Evolutionary conservation across 768 basidiomycete species (phyloP).

Genomic region (Amanita subjunquillea): DNA sequence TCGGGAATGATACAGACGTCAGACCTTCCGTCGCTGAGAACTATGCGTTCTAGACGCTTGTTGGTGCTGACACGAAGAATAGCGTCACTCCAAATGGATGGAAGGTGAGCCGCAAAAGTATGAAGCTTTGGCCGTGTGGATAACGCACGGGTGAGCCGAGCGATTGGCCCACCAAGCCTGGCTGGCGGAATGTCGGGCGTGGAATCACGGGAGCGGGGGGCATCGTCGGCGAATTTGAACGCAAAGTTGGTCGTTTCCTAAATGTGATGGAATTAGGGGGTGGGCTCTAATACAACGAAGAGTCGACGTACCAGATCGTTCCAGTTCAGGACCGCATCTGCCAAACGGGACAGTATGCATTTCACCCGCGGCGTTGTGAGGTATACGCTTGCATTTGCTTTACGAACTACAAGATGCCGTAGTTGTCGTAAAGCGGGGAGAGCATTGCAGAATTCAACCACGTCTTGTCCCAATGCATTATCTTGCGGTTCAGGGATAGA

Average conservation of each 20-base stretch:
- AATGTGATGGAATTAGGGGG: not conserved
- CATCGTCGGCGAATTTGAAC: constrained; percentile 45
- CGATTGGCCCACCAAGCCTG: constrained; percentile 17
- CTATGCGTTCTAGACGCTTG: constrained; percentile 35
- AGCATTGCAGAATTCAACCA: constrained; percentile 28
- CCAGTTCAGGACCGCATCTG: constrained; percentile 34
- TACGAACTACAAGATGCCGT: constrained; percentile 41
- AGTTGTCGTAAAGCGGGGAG: constrained; percentile 27
- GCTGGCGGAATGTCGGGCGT: not conserved
- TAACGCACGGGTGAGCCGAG: constrained; percentile 21
- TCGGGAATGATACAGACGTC: constrained; percentile 8
- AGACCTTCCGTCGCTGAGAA: constrained; percentile 17
- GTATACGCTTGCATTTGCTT: constrained; percentile 34
- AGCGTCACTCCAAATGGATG: constrained; percentile 47
- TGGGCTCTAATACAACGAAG: not conserved
- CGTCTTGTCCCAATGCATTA: constrained; percentile 13
- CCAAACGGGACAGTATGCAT: constrained; percentile 34
- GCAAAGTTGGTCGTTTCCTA: constrained; percentile 46
- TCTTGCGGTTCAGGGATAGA: constrained; percentile 3
- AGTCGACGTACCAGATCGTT: constrained; percentile 32
- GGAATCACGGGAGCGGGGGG: constrained; percentile 12
- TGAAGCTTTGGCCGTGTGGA: constrained; percentile 33
- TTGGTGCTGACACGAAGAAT: constrained; percentile 41
- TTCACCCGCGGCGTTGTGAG: constrained; percentile 40
- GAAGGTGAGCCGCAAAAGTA: constrained; percentile 41